Evolutionary conservation across 2,329 filamentous ascomycete species (phyloP), one percentile per base, ranked within the genome.

Genomic region (Penicillium sp.): DNA sequence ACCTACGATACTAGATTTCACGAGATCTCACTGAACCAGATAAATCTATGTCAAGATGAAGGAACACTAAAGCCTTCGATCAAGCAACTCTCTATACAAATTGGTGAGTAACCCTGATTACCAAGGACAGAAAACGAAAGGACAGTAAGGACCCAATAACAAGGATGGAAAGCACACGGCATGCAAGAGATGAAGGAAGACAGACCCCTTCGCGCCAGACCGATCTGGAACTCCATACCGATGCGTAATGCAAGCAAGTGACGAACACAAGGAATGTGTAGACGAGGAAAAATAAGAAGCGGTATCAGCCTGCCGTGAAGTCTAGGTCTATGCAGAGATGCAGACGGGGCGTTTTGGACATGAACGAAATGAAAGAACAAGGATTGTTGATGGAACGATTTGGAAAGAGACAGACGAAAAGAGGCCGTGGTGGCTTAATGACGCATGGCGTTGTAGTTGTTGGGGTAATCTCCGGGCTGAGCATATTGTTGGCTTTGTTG

Each of bases 381-480:
- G n/a, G 5, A 24, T 42, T 43, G 31, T 16, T 22, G 33, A 36
- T 13, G 16, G 28, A 31, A n/a, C 22, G 14, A 16, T 18, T 35
- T 18, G 11, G 7, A 27, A 25, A 50, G 22, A 44, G 1, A 31
- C 3, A 11, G 35, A 43, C 13, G 40, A 22, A 31, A 8, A 28
- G 45, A 39, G 27, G 39, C 4, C 8, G 24, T 38, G 14, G 24
- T 35, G 22, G 18, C 20, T 48, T 54, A 65, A 46, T 59, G 61
- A 48, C 63, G 61, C 51, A 57, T 59, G 43, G 54, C 46, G 54
- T 62, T 61, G 30, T 58, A 54, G 35, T 62, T 62, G 31, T 56
- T 49, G 38, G 61, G 63, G 41, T 65, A 64, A 25, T 57, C 54
- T 14, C 62, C 54, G n/a, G 64, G 61, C 31, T 67, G 68, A 20